A percentile compares a stretch with the other conserved stretches of the same genome.
Evolutionary conservation across 1,284 basidiomycete genomes (phyloP).

Genomic region (Rhizoctonia solani): DNA sequence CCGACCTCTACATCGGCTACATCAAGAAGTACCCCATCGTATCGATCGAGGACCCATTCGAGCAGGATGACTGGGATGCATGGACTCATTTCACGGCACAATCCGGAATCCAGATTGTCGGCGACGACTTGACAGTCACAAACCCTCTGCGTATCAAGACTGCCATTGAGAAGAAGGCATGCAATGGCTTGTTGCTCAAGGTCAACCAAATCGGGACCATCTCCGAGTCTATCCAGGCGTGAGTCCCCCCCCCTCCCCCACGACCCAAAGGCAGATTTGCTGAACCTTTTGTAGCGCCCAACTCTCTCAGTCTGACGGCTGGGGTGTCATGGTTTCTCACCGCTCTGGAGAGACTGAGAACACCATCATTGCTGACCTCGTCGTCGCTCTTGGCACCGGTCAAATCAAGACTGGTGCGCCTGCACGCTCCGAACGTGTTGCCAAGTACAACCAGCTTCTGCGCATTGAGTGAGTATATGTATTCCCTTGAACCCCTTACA

Average conservation of each 20-base stretch:
- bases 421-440: conserved; percentile 89
- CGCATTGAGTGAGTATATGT: conserved; percentile 77
- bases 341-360: conserved; percentile 97
- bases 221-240: conserved; percentile 97
- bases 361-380: conserved; percentile 96
- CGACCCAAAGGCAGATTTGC: neutral
- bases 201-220: conserved; percentile 99
- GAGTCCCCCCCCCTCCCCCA: conserved; percentile 45
- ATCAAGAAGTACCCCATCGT: conserved; percentile 93
- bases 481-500: no score
- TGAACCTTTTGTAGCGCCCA: conserved; percentile 66
- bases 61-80: conserved; percentile 99
- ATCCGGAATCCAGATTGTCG: conserved; percentile 87
- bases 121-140: conserved; percentile 98
- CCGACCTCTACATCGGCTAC: conserved; percentile 88
- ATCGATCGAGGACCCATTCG: conserved; percentile 99
- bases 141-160: conserved; percentile 98
- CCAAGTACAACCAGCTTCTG: conserved; percentile 88
- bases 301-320: conserved; percentile 93
- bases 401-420: conserved; percentile 99
- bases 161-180: conserved; percentile 99
- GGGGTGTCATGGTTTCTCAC: conserved; percentile 99
- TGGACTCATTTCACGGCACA: conserved; percentile 90
- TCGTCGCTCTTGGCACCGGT: conserved; percentile 89
- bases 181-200: conserved; percentile 98